Conservation (phyloP, 345 rosid genomes). For the Euphorbia peplus region DNA sequence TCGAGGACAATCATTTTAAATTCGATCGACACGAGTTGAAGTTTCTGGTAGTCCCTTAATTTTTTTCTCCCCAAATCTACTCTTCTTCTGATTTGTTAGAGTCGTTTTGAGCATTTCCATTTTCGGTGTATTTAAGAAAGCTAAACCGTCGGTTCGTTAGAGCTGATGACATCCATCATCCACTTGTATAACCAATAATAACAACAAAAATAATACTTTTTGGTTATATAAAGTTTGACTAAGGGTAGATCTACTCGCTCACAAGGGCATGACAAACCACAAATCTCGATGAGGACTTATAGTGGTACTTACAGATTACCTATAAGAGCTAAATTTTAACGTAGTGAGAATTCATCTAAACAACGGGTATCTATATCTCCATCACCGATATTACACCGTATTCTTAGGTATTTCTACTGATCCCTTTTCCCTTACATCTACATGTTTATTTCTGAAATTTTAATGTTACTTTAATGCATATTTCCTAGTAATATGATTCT, state of each 20-base stretch:
- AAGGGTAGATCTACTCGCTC: too few relatives aligned
- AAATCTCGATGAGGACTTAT: too few relatives aligned
- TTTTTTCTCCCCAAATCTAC: not conserved
- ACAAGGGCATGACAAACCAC: too few relatives aligned
- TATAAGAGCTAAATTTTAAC: too few relatives aligned
- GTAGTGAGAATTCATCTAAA: too few relatives aligned
- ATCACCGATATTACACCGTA: conserved; percentile 47
- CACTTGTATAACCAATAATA: conserved; percentile 13
- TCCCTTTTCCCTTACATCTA: not conserved
- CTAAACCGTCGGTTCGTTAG: conserved; percentile 49
- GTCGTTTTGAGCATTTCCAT: not conserved
- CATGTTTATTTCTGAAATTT: too few relatives aligned
- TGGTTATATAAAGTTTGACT: too few relatives aligned
- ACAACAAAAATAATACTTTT: too few relatives aligned
- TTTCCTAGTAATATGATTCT: too few relatives aligned
- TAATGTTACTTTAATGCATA: too few relatives aligned
- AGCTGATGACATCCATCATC: conserved; percentile 34
- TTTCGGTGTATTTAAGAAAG: not conserved
- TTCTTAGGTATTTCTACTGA: conserved; percentile 51
- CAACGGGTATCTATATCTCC: conserved; percentile 48
- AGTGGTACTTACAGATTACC: too few relatives aligned
- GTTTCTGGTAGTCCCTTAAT: conserved; percentile 9
- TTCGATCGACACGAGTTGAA: not conserved
- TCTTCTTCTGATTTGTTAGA: not conserved
- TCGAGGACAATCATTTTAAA: not conserved